Conservation (phyloP, 1,139 yeast genomes). For the Zygoascus hellenicus region DNA sequence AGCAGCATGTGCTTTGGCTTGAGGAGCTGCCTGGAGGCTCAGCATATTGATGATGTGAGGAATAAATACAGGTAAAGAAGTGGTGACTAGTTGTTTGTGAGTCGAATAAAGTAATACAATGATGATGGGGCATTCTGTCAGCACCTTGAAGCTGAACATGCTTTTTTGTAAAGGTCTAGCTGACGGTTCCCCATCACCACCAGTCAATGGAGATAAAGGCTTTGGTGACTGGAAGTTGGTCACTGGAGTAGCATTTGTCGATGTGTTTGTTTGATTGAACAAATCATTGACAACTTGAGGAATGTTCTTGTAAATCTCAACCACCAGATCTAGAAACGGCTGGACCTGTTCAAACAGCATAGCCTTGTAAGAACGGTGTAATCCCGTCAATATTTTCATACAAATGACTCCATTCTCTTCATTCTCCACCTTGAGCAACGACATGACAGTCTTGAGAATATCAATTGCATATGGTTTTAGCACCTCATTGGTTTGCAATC, state of each 20-base stretch:
- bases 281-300: slow-evolving; percentile 66
- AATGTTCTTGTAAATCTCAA: slow-evolving; percentile 73
- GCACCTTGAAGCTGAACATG: slow-evolving; percentile 77
- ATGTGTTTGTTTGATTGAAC: slow-evolving; percentile 37
- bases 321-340: slow-evolving; percentile 72
- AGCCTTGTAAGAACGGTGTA: slow-evolving; percentile 79
- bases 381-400: slow-evolving; percentile 81
- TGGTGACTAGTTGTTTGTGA: slow-evolving; percentile 66
- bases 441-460: slow-evolving; percentile 57
- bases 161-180: slow-evolving; percentile 46
- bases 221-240: slow-evolving; percentile 36
- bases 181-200: slow-evolving; percentile 35
- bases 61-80: slow-evolving; percentile 68
- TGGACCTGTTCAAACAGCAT: slow-evolving; percentile 66
- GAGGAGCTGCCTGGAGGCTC: slow-evolving; percentile 68
- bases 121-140: slow-evolving; percentile 95
- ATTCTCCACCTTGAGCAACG: slow-evolving; percentile 65
- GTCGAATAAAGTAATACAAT: slow-evolving; percentile 89
- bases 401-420: slow-evolving; percentile 94
- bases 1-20: slow-evolving; percentile 58
- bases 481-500: slow-evolving; percentile 77
- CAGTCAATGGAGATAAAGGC: slow-evolving; percentile 41
- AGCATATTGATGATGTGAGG: slow-evolving; percentile 78
- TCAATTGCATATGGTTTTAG: slow-evolving; percentile 64
- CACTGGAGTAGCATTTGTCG: slow-evolving; percentile 22